These are phyloP conservation scores for Verticillium klebahnii DNA, from an alignment of 2,329 filamentous ascomycete species.

Conservation along the genomic window DNA sequence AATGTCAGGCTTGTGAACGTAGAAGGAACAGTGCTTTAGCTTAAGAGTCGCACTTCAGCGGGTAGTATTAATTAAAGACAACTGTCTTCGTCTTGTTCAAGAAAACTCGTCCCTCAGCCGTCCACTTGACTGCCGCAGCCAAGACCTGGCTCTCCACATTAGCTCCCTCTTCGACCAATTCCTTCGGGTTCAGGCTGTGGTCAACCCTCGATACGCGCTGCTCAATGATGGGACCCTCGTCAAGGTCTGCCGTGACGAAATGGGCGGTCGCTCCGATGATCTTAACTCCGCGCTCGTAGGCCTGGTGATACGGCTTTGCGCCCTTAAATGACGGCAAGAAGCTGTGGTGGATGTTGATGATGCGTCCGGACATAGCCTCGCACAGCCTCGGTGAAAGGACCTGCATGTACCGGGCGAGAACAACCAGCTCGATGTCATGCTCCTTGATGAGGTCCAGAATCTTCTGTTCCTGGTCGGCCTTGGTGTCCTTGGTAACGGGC, in stretches of 20 bases:
- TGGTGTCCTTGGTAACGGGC: slow-evolving; percentile 74
- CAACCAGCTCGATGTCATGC: slow-evolving; percentile 71
- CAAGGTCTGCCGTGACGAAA: slow-evolving; percentile 79
- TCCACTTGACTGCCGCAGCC: slow-evolving; percentile 79
- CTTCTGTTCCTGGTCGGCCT: slow-evolving; percentile 65
- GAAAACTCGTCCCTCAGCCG: slow-evolving; percentile 72
- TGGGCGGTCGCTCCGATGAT: slow-evolving; percentile 84
- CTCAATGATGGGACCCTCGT: slow-evolving; percentile 86
- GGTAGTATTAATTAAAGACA: slow-evolving; percentile 51
- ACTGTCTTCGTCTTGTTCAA: slow-evolving; percentile 77
- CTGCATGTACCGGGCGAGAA: slow-evolving; percentile 85
- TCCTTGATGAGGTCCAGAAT: slow-evolving; percentile 66
- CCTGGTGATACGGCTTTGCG: slow-evolving; percentile 84
- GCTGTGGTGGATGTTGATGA: slow-evolving; percentile 90
- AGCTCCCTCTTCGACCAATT: slow-evolving; percentile 73
- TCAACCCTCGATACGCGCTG: slow-evolving; percentile 74
- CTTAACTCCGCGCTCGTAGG: slow-evolving; percentile 81
- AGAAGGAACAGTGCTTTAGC: neutral
- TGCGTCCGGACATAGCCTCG: slow-evolving; percentile 73
- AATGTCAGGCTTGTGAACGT: slow-evolving; percentile 13
- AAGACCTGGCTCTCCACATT: slow-evolving; percentile 82
- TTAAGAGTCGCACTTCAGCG: neutral
- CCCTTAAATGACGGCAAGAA: slow-evolving; percentile 87
- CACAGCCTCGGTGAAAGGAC: slow-evolving; percentile 72
- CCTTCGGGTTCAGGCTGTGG: slow-evolving; percentile 71